These are phyloP conservation scores for Scutellaria galericulata DNA, from an alignment of 257 asterid genomes.

Conservation along the genomic window DNA sequence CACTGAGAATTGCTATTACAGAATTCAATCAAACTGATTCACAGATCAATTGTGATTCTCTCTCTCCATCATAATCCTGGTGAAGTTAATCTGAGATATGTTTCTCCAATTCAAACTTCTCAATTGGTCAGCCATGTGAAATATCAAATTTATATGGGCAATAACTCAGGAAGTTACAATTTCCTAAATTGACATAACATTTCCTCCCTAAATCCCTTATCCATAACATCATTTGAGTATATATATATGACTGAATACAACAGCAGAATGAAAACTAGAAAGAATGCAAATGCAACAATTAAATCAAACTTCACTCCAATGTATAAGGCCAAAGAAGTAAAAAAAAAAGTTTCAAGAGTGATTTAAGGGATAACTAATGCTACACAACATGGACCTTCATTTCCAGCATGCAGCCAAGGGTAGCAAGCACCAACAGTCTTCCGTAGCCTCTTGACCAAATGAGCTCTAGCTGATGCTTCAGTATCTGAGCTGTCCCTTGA, in stretches of 20 bases:
- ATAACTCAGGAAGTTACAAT: background rate
- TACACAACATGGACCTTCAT: slow-evolving; percentile 64
- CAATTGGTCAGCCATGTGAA: slow-evolving; percentile 6
- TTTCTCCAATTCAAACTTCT: slow-evolving; percentile 4
- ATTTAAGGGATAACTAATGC: slow-evolving; percentile 13
- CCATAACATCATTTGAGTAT: slow-evolving; percentile 12
- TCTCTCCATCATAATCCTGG: slow-evolving; percentile 5
- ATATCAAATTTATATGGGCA: slow-evolving; percentile 6
- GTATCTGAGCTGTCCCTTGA: slow-evolving; percentile 50
- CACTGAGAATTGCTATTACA: background rate
- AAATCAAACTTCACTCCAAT: background rate
- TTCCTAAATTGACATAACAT: slow-evolving; percentile 8
- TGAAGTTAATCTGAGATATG: background rate
- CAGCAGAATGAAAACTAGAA: background rate
- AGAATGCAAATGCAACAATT: slow-evolving; percentile 13
- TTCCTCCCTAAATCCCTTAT: background rate
- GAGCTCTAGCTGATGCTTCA: slow-evolving; percentile 61
- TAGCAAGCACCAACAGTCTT: slow-evolving; percentile 78
- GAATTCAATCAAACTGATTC: background rate
- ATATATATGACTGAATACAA: background rate
- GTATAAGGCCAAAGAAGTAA: slow-evolving; percentile 13
- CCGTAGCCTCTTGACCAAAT: slow-evolving; percentile 55
- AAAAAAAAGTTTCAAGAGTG: slow-evolving; percentile 14
- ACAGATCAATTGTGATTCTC: background rate
- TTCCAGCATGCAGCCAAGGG: slow-evolving; percentile 99